Evolutionary conservation across 1,139 yeast genomes (phyloP), one percentile per base, ranked within the genome.

Genomic region (Sugiyamaella japonica): DNA sequence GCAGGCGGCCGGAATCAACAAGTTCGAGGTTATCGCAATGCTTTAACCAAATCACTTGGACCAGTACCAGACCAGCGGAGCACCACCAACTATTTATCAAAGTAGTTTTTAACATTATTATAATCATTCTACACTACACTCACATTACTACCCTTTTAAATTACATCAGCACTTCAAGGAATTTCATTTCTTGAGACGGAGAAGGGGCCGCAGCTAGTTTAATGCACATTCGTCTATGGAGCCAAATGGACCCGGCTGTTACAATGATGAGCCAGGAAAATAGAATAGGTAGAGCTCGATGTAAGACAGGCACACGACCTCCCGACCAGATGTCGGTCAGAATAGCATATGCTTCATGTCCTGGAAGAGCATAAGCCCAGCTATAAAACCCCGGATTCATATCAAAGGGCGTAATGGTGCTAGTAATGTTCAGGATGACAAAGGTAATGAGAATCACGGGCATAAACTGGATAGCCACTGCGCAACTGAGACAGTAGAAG

Each of bases 261-360:
- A 29, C 9, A 7, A 20, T 7, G 13, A 59, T 45, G 13, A 45
- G 37, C 61, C 60, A 59, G 1, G 54, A 28, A 36, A 59, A 59
- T 23, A 59, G 37, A 15, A 59, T 54, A 2, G 61, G 61, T 28
- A 59, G 45, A 9, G 61, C 57, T 23, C 56, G 41, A 50, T 48
- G 55, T 9, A 52, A 32, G 1, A 32, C 50, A 2, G 41, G 53
- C 5, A 86, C 93, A 71, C 93, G 85, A 0, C 86, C 86, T 32
- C 82, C 67, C 52, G 56, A 73, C 76, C 60, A 74, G 13, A 74
- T 66, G 63, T 83, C 87, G 66, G 86, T 81, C 2, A 81, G 80
- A 2, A 85, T 84, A 20, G 80, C 76, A 60, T 83, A 83, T 0
- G 86, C 86, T 57, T 80, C 74, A 61, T 82, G 48, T 15, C 54